A percentile compares a stretch with the other conserved stretches of the same genome.
Conservation (phyloP, 1,284 basidiomycete genomes). For the Naganishia liquefaciens region DNA sequence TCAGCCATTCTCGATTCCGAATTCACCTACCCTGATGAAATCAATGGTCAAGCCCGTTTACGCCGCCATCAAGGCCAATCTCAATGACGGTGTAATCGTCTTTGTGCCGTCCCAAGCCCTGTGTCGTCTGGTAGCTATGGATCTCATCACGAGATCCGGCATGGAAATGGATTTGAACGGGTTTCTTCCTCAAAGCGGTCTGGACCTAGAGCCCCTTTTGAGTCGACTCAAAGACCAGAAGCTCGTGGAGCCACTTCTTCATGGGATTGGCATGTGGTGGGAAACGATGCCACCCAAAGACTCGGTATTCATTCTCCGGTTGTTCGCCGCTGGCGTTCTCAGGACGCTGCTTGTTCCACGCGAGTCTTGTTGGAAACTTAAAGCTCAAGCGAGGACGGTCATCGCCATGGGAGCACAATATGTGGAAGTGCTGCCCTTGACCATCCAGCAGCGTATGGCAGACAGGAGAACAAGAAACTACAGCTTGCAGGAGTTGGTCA, state of each 20-base stretch:
- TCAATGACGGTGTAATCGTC: conserved; percentile 62
- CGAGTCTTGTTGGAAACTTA: conserved; percentile 82
- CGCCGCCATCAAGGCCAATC: conserved; percentile 60
- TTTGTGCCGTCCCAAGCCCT: conserved; percentile 87
- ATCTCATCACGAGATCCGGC: conserved; percentile 84
- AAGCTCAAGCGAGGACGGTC: conserved; percentile 75
- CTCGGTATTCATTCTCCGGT: conserved; percentile 73
- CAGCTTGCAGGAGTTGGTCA: conserved; percentile 73
- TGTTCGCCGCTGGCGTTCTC: conserved; percentile 78
- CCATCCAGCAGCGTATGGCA: conserved; percentile 44
- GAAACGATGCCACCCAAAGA: conserved; percentile 71
- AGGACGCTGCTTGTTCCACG: conserved; percentile 80
- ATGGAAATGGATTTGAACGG: conserved; percentile 73
- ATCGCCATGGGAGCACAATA: conserved; percentile 94
- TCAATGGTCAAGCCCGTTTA: conserved; percentile 91
- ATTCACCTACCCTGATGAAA: conserved; percentile 84
- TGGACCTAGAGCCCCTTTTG: conserved; percentile 66
- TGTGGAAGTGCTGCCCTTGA: conserved; percentile 57
- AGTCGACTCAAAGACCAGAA: conserved; percentile 64
- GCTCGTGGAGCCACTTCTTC: conserved; percentile 74
- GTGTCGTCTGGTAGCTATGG: conserved; percentile 72
- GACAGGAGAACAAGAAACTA: conserved; percentile 71
- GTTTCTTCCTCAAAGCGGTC: conserved; percentile 65
- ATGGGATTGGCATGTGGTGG: conserved; percentile 87
- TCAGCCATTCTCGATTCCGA: conserved; percentile 80